Base-by-base conservation (phyloP, 495 filamentous ascomycete genomes). In the Penicillium arizonense region DNA sequence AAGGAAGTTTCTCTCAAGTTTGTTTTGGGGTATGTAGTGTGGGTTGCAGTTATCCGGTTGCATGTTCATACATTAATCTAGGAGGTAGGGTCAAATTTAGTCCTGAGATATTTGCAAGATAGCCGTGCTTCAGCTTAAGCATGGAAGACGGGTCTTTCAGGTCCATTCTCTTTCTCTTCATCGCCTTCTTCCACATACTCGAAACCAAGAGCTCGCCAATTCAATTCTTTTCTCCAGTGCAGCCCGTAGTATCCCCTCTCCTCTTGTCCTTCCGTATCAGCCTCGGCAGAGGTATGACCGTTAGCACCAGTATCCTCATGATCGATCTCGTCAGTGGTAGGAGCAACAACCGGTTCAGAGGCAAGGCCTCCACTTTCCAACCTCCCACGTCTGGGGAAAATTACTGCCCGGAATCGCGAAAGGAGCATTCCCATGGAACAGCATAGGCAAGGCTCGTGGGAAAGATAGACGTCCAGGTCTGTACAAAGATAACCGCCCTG, bases 371-470 rank as follows among this genome's bases (percentile, higher is more conserved):
- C 75, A 11, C 62, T 68, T 1, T 53, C 56, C 58, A 75, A 68
- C 6, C 75, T 62, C 1, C 73, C 75, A 12, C 79, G 72, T 10
- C 82, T 70, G 20, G 81, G 81, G 71, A 95, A 96, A n/a, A 95
- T 79, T 2, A 93, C 84, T 14, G 83, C 79, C 4, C 86, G 81
- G 76, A 97, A 94, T 24, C 94, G 82, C 1, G 91, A 96, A 54
- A 97, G 91, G 16, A 97, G 75, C 33, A 97, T 82, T 2, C 90
- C 95, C 93, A 97, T 97, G 8, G 87, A 89, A 71, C 94, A 98
- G 83, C 95, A 96, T 28, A 94, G 77, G 59, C 94, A 98, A 3
- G 94, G 94, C 68, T 98, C 94, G 64, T 96, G 92, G 2, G 91
- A 93, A 30, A 93, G 68, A 67, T 96, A 97, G 28, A 98, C 79